phyloP scores from a whole-genome alignment of 768 basidiomycete species.

The Termitomyces titanicus region DNA sequence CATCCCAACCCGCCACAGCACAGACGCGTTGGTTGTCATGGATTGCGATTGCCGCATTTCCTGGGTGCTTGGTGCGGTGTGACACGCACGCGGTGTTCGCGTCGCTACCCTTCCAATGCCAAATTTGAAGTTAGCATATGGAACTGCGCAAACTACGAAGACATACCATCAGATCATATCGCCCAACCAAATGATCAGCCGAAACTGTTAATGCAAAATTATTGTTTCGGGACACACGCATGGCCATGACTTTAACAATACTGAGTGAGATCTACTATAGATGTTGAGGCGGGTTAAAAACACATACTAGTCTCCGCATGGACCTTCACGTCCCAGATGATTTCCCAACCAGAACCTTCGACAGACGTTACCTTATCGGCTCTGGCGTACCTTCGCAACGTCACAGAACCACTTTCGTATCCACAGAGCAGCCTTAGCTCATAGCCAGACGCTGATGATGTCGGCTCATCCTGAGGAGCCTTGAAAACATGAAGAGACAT shows the following conservation, averaged over 20 bases:
- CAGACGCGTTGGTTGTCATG: slow-evolving; percentile 74
- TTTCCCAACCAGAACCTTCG: slow-evolving; percentile 72
- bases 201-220: slow-evolving; percentile 75
- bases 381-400: slow-evolving; percentile 50
- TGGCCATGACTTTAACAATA: slow-evolving; percentile 69
- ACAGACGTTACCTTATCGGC: slow-evolving; percentile 46
- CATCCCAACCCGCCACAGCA: slow-evolving; percentile 94
- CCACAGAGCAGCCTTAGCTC: slow-evolving; percentile 65
- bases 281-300: not conserved
- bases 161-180: slow-evolving; percentile 53
- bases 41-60: slow-evolving; percentile 75
- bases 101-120: not conserved
- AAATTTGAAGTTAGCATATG: not conserved
- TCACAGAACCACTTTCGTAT: slow-evolving; percentile 89
- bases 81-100: slow-evolving; percentile 4
- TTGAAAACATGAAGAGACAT: slow-evolving; percentile 81
- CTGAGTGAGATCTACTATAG: not conserved
- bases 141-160: not conserved
- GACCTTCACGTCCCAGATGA: slow-evolving; percentile 59
- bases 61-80: slow-evolving; percentile 70
- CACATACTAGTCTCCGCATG: slow-evolving; percentile 72
- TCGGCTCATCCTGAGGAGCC: slow-evolving; percentile 12
- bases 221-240: slow-evolving; percentile 61
- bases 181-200: slow-evolving; percentile 75
- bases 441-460: slow-evolving; percentile 26